These are phyloP conservation scores for Blastobotrys arbuscula DNA, from an alignment of 1,139 yeast species.

Conservation along the genomic window DNA sequence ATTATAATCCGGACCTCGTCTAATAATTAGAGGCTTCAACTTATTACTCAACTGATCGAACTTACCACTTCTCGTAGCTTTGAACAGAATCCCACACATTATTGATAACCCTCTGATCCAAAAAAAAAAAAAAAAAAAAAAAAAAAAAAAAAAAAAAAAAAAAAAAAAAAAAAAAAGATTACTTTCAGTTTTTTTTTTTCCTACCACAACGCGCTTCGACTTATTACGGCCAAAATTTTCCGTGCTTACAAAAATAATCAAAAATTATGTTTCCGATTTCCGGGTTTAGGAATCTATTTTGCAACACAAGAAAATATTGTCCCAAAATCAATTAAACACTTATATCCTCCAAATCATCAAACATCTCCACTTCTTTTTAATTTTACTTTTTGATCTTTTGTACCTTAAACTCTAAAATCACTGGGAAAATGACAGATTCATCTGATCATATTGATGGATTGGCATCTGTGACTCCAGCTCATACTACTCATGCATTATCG, in stretches of 20 bases:
- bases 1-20: slow-evolving; percentile 12
- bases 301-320: too few species aligned
- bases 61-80: background rate
- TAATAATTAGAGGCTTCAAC: slow-evolving; percentile 1
- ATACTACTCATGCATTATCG: slow-evolving; percentile 7
- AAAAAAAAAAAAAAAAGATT: too few species aligned
- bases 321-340: background rate
- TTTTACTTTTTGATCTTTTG: too few species aligned
- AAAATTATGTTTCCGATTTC: too few species aligned
- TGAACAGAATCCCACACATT: slow-evolving; percentile 30
- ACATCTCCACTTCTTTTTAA: background rate
- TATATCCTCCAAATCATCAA: background rate
- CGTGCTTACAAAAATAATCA: too few species aligned
- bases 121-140: background rate
- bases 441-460: background rate
- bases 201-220: too few species aligned
- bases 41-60: background rate
- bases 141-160: too few species aligned
- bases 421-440: background rate
- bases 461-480: slow-evolving; percentile 7
- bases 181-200: too few species aligned
- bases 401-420: too few species aligned
- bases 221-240: too few species aligned
- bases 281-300: too few species aligned
- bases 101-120: background rate